Evolutionary conservation across 1,284 basidiomycete genomes (phyloP).

Genomic region (Hemileia vastatrix): DNA sequence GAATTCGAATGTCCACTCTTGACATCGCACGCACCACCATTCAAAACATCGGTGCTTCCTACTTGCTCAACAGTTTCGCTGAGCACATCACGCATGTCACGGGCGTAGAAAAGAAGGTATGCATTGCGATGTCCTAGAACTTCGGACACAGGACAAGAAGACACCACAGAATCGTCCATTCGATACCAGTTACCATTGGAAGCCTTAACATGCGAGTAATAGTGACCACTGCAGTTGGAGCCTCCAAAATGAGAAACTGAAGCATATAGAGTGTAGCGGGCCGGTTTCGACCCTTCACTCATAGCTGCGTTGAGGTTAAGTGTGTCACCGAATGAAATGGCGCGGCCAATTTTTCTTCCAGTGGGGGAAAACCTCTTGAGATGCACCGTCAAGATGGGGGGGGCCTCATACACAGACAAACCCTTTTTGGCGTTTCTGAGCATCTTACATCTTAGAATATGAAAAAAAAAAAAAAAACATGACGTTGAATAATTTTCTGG

Average conservation of each 20-base stretch:
- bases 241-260: slow-evolving; percentile 87
- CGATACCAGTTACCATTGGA: slow-evolving; percentile 68
- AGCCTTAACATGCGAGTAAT: slow-evolving; percentile 74
- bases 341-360: slow-evolving; percentile 72
- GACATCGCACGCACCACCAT: too few species aligned
- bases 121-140: slow-evolving; percentile 62
- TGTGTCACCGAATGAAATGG: slow-evolving; percentile 66
- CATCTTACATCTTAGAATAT: slow-evolving; percentile 64
- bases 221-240: slow-evolving; percentile 91
- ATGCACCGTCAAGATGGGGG: slow-evolving; percentile 86
- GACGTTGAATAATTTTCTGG: neutral
- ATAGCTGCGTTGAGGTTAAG: slow-evolving; percentile 71
- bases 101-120: slow-evolving; percentile 86
- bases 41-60: too few species aligned
- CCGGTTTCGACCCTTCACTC: slow-evolving; percentile 61
- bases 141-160: slow-evolving; percentile 41
- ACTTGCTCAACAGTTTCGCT: too few species aligned
- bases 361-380: slow-evolving; percentile 87
- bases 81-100: slow-evolving; percentile 62
- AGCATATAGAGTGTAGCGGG: slow-evolving; percentile 78
- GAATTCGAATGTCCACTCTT: too few species aligned
- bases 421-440: slow-evolving; percentile 75
- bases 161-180: slow-evolving; percentile 84
- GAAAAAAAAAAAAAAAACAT: slow-evolving; percentile 7
- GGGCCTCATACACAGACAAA: slow-evolving; percentile 78